Conservation (phyloP, 768 basidiomycete genomes). For the Coprinellus micaceus region DNA sequence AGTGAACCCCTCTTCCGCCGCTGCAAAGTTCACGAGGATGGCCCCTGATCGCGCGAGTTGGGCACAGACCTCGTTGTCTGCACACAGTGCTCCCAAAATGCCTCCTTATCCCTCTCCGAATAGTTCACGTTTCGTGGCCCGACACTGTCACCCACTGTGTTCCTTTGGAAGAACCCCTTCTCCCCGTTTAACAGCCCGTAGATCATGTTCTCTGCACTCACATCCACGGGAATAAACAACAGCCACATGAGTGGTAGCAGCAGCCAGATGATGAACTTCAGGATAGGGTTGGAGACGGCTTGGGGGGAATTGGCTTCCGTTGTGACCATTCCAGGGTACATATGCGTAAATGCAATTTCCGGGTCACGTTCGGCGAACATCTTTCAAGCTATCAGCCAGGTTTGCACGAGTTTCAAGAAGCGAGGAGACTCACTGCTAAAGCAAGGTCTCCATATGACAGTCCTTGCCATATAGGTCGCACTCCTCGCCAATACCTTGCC, state of each 20-base stretch:
- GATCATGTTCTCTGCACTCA: conserved; percentile 30
- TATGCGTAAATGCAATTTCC: conserved; percentile 41
- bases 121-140: conserved; percentile 17
- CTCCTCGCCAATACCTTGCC: conserved; percentile 25
- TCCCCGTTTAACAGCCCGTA: conserved; percentile 25
- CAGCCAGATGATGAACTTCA: conserved; percentile 15
- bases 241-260: conserved; percentile 20
- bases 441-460: conserved; percentile 37
- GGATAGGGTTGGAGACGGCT: conserved; percentile 10
- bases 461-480: conserved; percentile 22
- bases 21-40: no score
- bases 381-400: background rate
- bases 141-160: conserved; percentile 19
- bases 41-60: background rate
- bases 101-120: conserved; percentile 11
- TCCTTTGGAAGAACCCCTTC: conserved; percentile 19
- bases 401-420: background rate
- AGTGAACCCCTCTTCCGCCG: no score
- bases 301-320: conserved; percentile 18
- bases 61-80: conserved; percentile 6
- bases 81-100: conserved; percentile 20
- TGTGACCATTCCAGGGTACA: conserved; percentile 37
- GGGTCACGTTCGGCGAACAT: conserved; percentile 36
- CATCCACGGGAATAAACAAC: conserved; percentile 17
- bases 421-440: conserved; percentile 25